These are phyloP conservation scores for Gossypium anomalum DNA, from an alignment of 345 rosid genomes.

Conservation along the genomic window DNA sequence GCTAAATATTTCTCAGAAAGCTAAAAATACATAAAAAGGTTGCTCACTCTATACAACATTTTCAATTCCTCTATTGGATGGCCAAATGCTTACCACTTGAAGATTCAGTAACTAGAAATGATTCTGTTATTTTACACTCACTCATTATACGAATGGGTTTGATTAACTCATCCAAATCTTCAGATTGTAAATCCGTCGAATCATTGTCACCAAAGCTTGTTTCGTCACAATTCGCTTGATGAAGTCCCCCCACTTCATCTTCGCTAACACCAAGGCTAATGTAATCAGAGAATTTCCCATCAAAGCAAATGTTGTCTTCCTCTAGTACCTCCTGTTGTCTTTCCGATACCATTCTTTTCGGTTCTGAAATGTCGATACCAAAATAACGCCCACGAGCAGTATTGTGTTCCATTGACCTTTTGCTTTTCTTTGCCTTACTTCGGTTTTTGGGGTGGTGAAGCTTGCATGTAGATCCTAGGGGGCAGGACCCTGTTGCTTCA, in stretches of 20 bases:
- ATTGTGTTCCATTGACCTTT: slow-evolving; percentile 42
- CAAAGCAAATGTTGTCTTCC: slow-evolving; percentile 20
- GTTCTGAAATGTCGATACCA: slow-evolving; percentile 32
- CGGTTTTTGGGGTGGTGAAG: slow-evolving; percentile 80
- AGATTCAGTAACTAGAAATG: background rate
- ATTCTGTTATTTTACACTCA: background rate
- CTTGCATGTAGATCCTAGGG: slow-evolving; percentile 81
- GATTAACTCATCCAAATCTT: slow-evolving; percentile 47
- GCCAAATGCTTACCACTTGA: background rate
- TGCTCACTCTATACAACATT: background rate
- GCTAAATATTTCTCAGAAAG: background rate
- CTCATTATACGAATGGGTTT: slow-evolving; percentile 57
- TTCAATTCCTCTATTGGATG: background rate
- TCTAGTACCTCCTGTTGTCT: slow-evolving; percentile 22
- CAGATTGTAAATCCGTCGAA: slow-evolving; percentile 26
- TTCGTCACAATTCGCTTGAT: slow-evolving; percentile 22
- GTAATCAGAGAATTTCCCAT: slow-evolving; percentile 43
- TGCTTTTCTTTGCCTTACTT: slow-evolving; percentile 58
- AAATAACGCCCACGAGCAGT: slow-evolving; percentile 64
- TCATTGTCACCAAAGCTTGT: slow-evolving; percentile 27
- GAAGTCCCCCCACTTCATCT: slow-evolving; percentile 40
- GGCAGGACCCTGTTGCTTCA: slow-evolving; percentile 73
- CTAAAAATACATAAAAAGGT: background rate
- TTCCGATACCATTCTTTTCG: slow-evolving; percentile 31
- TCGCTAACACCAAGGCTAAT: slow-evolving; percentile 46